A percentile compares a stretch with the other conserved stretches of the same genome.
Evolutionary conservation across 108 stramenopile genomes (phyloP).

Genomic region (Seminavis robusta): DNA sequence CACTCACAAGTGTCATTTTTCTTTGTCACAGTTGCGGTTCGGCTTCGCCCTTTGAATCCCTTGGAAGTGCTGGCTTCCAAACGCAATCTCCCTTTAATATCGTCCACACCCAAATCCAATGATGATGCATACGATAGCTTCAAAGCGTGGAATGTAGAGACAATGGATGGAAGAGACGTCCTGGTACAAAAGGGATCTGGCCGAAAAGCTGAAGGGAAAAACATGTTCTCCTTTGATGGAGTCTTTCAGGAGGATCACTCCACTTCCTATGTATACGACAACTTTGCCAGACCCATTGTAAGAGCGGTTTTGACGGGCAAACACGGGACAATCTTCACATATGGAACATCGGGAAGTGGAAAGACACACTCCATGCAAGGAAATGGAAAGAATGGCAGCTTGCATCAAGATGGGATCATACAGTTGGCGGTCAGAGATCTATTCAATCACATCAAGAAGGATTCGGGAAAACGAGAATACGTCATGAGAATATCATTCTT

Average conservation of each 20-base stretch:
- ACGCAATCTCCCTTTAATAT: no score
- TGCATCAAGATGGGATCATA: conserved; percentile 80
- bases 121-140: no score
- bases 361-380: conserved; percentile 97
- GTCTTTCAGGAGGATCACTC: not conserved
- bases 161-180: conserved; percentile 7
- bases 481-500: conserved; percentile 69
- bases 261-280: conserved; percentile 1
- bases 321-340: conserved; percentile 98
- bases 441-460: conserved; percentile 62
- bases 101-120: no score
- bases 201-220: not conserved
- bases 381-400: conserved; percentile 22
- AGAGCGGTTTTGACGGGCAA: conserved; percentile 82
- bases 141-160: conserved; percentile 1
- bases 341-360: conserved; percentile 96
- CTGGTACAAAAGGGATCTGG: not conserved
- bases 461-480: conserved; percentile 26
- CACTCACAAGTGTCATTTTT: no score
- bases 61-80: no score
- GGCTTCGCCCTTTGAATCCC: conserved; percentile 5
- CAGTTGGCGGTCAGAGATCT: conserved; percentile 93
- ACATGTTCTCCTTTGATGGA: conserved; percentile 4
- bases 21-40: conserved; percentile 10
- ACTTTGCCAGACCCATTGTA: conserved; percentile 7